phyloP scores from a whole-genome alignment of 129 eudicot species.

The Pulicaria dysenterica region DNA sequence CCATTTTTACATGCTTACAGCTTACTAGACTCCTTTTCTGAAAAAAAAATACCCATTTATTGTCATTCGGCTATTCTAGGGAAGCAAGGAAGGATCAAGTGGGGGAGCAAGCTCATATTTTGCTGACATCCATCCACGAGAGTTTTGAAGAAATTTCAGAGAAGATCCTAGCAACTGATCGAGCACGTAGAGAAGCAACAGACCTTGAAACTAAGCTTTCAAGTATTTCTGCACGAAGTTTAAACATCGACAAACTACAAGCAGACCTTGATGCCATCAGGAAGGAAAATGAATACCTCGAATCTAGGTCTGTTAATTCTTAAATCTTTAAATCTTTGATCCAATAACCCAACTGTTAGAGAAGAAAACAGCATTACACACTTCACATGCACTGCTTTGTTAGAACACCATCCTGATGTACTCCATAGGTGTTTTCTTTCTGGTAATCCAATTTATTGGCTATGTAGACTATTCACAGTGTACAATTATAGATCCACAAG shows the following conservation, averaged over 20 bases:
- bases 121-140: slow-evolving; percentile 68
- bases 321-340: slow-evolving; percentile 9
- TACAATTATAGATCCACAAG: neutral
- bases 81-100: slow-evolving; percentile 70
- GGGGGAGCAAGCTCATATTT: slow-evolving; percentile 60
- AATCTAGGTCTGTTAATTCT: slow-evolving; percentile 36
- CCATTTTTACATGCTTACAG: neutral
- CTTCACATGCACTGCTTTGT: neutral
- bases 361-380: neutral
- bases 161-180: slow-evolving; percentile 59
- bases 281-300: slow-evolving; percentile 62
- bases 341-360: neutral
- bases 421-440: neutral
- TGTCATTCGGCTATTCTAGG: slow-evolving; percentile 35
- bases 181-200: slow-evolving; percentile 58
- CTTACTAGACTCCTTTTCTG: neutral
- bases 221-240: slow-evolving; percentile 40
- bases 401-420: neutral
- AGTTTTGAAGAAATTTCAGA: slow-evolving; percentile 62
- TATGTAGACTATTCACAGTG: slow-evolving; percentile 5
- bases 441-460: neutral
- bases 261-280: slow-evolving; percentile 75
- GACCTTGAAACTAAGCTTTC: slow-evolving; percentile 75
- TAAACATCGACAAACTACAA: slow-evolving; percentile 55
- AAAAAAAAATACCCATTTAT: neutral